phyloP scores from a whole-genome alignment of 805 yeast species.

The Wickerhamiella bombiphila region DNA sequence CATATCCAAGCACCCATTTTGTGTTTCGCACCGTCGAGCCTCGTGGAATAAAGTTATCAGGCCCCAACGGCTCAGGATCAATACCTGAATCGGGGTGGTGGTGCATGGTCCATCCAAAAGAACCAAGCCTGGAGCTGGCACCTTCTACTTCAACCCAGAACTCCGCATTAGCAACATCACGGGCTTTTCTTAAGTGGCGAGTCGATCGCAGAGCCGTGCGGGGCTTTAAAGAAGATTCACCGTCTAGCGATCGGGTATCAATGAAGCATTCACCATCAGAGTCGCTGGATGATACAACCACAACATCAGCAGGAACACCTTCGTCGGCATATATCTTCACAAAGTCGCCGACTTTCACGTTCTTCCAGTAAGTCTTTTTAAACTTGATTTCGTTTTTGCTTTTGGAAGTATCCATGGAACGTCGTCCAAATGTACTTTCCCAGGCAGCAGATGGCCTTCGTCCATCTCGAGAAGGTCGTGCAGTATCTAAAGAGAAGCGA shows the following conservation, averaged over 20 bases:
- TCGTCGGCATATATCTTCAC: slow-evolving; percentile 54
- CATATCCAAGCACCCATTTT: slow-evolving; percentile 60
- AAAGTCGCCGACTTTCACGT: slow-evolving; percentile 60
- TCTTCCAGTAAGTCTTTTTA: slow-evolving; percentile 50
- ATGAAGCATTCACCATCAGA: slow-evolving; percentile 54
- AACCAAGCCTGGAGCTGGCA: slow-evolving; percentile 51
- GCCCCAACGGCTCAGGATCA: slow-evolving; percentile 40
- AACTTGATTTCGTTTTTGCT: slow-evolving; percentile 22
- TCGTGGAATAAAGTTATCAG: slow-evolving; percentile 51
- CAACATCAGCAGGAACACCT: slow-evolving; percentile 64
- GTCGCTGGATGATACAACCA: slow-evolving; percentile 53
- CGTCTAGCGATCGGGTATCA: slow-evolving; percentile 59
- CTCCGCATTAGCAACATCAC: slow-evolving; percentile 42
- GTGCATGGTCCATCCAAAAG: slow-evolving; percentile 52
- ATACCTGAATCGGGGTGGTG: slow-evolving; percentile 29
- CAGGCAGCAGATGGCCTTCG: no score
- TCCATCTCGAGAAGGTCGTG: neutral
- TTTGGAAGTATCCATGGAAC: slow-evolving; percentile 7
- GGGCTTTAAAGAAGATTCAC: slow-evolving; percentile 60
- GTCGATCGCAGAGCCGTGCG: slow-evolving; percentile 43
- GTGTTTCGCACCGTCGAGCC: slow-evolving; percentile 65
- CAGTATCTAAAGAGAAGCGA: neutral
- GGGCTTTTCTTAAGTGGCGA: slow-evolving; percentile 36
- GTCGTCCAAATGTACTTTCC: no score
- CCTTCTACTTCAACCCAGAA: slow-evolving; percentile 58